These are phyloP conservation scores for Ustilago bromivora DNA, from an alignment of 1,284 basidiomycete species.

Conservation along the genomic window DNA sequence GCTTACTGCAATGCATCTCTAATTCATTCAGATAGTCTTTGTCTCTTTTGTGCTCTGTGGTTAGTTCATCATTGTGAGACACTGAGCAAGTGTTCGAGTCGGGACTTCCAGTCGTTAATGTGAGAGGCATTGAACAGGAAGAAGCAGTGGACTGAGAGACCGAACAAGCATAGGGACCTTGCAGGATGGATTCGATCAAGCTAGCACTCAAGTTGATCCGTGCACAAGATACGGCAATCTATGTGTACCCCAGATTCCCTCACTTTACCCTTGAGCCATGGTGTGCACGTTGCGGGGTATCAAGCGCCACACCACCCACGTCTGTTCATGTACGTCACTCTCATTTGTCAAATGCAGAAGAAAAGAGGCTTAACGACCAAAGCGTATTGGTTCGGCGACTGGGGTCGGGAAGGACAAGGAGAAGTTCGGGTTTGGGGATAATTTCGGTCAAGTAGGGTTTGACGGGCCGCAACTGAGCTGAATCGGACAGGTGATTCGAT, in stretches of 20 bases:
- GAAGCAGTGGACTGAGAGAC: background rate
- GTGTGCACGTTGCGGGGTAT: conserved; percentile 7
- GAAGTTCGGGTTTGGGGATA: conserved; percentile 1
- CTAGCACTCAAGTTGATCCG: background rate
- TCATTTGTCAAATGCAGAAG: background rate
- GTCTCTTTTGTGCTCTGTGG: background rate
- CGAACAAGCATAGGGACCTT: too few species aligned
- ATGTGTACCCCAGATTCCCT: conserved; percentile 5
- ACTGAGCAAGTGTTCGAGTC: background rate
- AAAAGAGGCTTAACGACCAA: background rate
- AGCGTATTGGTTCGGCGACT: conserved; percentile 2
- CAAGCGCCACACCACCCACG: background rate
- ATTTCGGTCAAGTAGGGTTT: conserved; percentile 23
- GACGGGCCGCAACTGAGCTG: conserved; percentile 5
- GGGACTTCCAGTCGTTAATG: background rate
- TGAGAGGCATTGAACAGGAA: background rate
- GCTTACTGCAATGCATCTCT: background rate
- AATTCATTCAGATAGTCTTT: background rate
- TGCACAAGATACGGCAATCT: background rate
- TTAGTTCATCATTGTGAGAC: background rate
- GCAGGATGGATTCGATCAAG: too few species aligned
- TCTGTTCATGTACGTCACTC: conserved; percentile 2
- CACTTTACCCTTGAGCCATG: background rate
- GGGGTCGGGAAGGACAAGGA: background rate
- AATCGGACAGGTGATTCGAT: background rate